Conservation (phyloP, 805 yeast species). For the Kuraishia floccosa region DNA sequence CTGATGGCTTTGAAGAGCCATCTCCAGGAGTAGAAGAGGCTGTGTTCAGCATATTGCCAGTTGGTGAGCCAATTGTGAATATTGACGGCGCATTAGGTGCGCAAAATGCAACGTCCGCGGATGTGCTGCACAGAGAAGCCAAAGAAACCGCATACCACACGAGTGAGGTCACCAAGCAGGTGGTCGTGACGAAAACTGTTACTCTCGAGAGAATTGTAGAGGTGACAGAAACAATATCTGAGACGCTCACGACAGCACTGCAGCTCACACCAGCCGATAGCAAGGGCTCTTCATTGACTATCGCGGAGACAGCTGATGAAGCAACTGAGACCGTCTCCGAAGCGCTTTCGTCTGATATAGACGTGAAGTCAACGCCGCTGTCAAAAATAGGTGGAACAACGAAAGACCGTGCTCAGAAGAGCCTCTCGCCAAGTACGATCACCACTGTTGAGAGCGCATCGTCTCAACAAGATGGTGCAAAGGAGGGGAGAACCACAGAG, state of each 20-base stretch:
- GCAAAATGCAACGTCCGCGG: slow-evolving; percentile 1
- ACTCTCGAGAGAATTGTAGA: background rate
- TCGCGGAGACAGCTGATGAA: too few species aligned
- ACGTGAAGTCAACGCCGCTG: too few species aligned
- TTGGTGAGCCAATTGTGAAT: slow-evolving; percentile 1
- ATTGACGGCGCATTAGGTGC: slow-evolving; percentile 2
- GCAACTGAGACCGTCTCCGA: too few species aligned
- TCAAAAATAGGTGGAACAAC: too few species aligned
- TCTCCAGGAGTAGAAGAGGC: background rate
- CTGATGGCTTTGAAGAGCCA: background rate
- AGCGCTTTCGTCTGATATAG: too few species aligned
- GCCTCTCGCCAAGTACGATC: too few species aligned
- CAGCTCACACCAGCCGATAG: too few species aligned
- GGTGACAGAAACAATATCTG: too few species aligned
- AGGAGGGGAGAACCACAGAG: background rate
- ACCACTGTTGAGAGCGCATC: too few species aligned
- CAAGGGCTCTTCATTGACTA: too few species aligned
- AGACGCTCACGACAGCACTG: too few species aligned
- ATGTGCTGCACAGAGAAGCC: background rate
- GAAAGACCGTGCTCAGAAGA: too few species aligned
- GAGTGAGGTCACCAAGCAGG: background rate
- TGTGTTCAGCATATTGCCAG: slow-evolving; percentile 3
- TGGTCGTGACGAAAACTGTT: background rate
- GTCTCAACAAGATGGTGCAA: background rate
- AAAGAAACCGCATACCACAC: background rate